Evolutionary conservation across 305 asterid species (phyloP).

Genomic region (Fraxinus latifolia): DNA sequence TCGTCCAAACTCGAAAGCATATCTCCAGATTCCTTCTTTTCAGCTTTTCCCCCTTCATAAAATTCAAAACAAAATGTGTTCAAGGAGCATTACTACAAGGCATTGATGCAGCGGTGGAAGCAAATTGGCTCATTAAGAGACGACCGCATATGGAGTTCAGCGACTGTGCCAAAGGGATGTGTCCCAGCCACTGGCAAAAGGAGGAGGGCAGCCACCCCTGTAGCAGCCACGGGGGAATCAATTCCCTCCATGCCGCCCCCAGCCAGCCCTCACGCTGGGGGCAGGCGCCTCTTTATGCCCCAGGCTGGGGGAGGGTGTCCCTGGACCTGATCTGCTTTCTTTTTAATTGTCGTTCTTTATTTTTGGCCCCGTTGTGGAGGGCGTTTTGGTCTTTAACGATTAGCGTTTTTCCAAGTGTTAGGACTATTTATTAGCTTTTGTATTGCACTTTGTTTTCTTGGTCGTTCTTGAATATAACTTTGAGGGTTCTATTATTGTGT

Average conservation of each 20-base stretch:
- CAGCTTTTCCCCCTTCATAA: constrained; percentile 63
- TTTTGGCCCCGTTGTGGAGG: not conserved
- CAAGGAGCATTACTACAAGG: constrained; percentile 10
- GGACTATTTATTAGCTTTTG: not conserved
- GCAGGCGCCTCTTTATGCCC: not conserved
- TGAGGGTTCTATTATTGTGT: not conserved
- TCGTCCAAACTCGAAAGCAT: constrained; percentile 78
- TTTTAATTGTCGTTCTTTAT: not conserved
- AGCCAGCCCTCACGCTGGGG: not conserved
- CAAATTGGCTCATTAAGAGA: not conserved
- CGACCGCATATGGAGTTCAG: not conserved
- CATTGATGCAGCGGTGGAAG: not conserved
- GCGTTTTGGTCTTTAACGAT: not conserved
- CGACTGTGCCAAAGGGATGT: not conserved
- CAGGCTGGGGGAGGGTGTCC: not conserved
- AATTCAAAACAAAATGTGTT: constrained; percentile 26
- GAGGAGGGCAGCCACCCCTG: not conserved
- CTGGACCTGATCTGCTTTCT: not conserved
- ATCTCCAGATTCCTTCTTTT: constrained; percentile 82
- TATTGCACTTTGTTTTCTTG: not conserved
- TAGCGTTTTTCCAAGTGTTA: not conserved
- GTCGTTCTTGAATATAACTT: not conserved
- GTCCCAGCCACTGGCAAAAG: not conserved
- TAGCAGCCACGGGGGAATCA: not conserved
- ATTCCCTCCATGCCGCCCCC: not conserved